Base-by-base conservation (phyloP, 345 rosid genomes). In the Isatis tinctoria region DNA sequence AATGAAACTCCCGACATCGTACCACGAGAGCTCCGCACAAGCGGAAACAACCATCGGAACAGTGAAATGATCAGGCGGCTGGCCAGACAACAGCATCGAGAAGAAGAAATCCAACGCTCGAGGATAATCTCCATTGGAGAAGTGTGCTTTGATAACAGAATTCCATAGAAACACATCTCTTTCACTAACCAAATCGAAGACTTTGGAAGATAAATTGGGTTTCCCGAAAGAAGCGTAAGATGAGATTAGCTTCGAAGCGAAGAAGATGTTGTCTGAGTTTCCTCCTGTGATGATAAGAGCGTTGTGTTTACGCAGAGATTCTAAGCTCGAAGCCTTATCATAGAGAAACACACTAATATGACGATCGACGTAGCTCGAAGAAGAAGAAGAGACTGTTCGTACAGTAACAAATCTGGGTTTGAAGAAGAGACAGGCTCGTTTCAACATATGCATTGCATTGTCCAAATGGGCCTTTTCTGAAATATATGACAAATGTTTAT, bases 101-200 rank as follows among this genome's bases (percentile, higher is more conserved):
- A 75, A 70, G 74, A 72, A 87, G 70, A 81, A 81, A 12, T 11
- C 60, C 57, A 87, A 43, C n/a, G 89, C 75, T 64, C 70, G 78
- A 5, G 56, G 6, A 54, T 80, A 90, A 35, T 82, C 61, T 0
- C 83, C 87, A 60, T 79, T 86, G 36, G 90, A 90, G 80, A 81
- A 87, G 72, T 87, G 82, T 45, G 88, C 82, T 78, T 90, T 85
- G 74, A 90, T 74, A n/a, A 90, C 52, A 4, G 92, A 85, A 65
- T 87, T 90, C 91, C 92, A 90, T 36, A 90, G 83, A 66, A 87
- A 90, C 18, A 79, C 65, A 79, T 90, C 89, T 65, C 74, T 89
- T 52, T 13, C 3, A 75, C 26, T 28, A 37, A 85, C 63, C 8
- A 35, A 85, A 69, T 69, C 60, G 63, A 89, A 87, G 22, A 86